phyloP scores from a whole-genome alignment of 257 asterid species.

The Scutellaria barbata region DNA sequence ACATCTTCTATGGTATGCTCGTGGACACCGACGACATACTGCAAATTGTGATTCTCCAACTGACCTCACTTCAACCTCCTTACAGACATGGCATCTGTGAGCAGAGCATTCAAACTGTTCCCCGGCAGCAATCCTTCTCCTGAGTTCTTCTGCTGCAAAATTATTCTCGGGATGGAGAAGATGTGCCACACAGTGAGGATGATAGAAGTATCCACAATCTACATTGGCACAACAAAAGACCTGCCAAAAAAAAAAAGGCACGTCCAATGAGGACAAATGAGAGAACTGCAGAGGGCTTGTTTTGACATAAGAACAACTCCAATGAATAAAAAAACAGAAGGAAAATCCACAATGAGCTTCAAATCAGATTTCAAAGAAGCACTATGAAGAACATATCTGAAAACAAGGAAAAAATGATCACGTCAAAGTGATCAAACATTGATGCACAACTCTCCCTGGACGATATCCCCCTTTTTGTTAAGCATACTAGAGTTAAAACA shows the following conservation, averaged over 20 bases:
- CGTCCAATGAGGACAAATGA: not conserved
- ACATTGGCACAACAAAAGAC: constrained; percentile 86
- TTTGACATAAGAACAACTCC: constrained; percentile 6
- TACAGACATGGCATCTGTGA: constrained; percentile 72
- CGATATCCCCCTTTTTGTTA: not conserved
- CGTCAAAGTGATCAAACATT: not conserved
- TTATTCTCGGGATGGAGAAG: constrained; percentile 56
- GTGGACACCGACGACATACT: constrained; percentile 93
- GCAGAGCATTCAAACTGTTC: constrained; percentile 78
- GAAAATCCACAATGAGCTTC: not conserved
- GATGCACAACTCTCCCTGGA: not conserved
- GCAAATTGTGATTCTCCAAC: constrained; percentile 65
- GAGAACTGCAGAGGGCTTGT: not conserved
- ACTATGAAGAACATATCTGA: not conserved
- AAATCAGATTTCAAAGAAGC: not conserved
- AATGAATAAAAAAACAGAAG: not conserved
- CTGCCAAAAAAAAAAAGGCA: constrained; percentile 48
- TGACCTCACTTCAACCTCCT: constrained; percentile 64
- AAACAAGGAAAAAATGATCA: not conserved
- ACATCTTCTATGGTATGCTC: constrained; percentile 84
- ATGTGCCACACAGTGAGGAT: constrained; percentile 77
- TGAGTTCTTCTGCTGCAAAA: constrained; percentile 54
- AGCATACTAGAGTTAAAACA: not conserved
- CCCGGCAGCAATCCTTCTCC: constrained; percentile 65
- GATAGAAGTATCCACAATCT: constrained; percentile 87